Percentiles rank a stretch among this genome's conserved stretches.
phyloP scores from a whole-genome alignment of 805 yeast genomes.

The Candida corydali region DNA sequence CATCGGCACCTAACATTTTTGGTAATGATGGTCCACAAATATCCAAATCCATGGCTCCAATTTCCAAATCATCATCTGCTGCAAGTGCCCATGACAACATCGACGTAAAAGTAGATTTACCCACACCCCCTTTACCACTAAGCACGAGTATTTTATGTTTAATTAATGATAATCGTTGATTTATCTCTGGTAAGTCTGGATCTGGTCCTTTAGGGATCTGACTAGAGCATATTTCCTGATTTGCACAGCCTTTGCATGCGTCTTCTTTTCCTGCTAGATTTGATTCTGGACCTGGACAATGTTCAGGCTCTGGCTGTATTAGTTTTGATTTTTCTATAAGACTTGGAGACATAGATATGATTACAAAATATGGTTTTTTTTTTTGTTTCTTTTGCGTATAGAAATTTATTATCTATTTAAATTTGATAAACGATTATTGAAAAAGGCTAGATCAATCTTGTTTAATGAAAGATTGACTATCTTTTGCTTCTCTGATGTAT shows the following conservation, averaged over 20 bases:
- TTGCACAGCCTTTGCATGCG: constrained; percentile 94
- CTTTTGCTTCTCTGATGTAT: background rate
- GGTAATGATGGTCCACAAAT: constrained; percentile 98
- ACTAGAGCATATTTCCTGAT: constrained; percentile 83
- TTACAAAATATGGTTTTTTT: background rate
- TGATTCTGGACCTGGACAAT: constrained; percentile 97
- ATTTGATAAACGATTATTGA: constrained; percentile 14
- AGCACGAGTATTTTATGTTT: constrained; percentile 77
- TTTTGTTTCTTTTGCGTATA: constrained; percentile 1
- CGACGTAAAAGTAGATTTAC: constrained; percentile 92
- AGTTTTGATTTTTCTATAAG: constrained; percentile 15
- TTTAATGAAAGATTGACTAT: constrained; percentile 4
- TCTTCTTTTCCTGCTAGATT: constrained; percentile 91
- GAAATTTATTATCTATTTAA: background rate
- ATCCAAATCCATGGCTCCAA: constrained; percentile 96
- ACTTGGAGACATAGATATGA: constrained; percentile 19
- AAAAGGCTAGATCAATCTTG: constrained; percentile 34
- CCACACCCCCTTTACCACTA: constrained; percentile 94
- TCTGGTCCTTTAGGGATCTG: constrained; percentile 89
- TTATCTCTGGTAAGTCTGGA: constrained; percentile 80
- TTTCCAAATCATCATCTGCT: constrained; percentile 69
- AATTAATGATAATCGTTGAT: constrained; percentile 56
- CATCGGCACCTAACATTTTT: constrained; percentile 86
- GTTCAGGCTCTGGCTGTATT: constrained; percentile 84
- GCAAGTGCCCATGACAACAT: constrained; percentile 97